Percentiles rank a stretch among this genome's conserved stretches.
Evolutionary conservation across 208 protist genomes (phyloP).

Genomic region (Leishmania major): DNA sequence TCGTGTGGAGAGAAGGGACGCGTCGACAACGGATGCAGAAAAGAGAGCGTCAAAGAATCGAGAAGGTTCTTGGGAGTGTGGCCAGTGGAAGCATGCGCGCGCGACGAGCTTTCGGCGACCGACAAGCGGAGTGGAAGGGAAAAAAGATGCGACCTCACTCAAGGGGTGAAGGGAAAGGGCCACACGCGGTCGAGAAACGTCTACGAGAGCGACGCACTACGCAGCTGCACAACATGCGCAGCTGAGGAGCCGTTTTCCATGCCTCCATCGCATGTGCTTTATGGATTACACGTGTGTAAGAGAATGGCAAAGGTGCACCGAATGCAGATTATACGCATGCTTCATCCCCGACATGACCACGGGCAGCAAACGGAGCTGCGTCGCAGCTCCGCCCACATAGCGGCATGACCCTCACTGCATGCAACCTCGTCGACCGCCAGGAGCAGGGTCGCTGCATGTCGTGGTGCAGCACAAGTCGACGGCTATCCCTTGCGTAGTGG

Average conservation of each 20-base stretch:
- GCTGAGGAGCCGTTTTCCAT: not conserved
- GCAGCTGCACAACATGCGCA: not conserved
- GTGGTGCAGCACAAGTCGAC: not conserved
- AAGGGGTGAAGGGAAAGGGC: not conserved
- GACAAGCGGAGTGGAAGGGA: not conserved
- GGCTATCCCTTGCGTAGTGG: constrained; percentile 19
- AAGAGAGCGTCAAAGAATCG: not conserved
- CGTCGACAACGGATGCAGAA: not conserved
- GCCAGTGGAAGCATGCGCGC: not conserved
- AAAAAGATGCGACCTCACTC: not conserved
- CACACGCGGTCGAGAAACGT: not conserved
- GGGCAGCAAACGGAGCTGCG: not conserved
- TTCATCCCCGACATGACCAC: not conserved
- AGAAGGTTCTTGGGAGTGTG: not conserved
- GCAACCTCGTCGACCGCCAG: not conserved
- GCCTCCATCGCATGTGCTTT: not conserved
- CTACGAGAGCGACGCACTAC: constrained; percentile 1
- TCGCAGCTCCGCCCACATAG: not conserved
- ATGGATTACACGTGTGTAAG: not conserved
- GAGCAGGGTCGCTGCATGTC: not conserved
- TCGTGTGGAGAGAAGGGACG: not conserved
- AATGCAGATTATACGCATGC: not conserved
- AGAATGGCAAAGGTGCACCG: not conserved
- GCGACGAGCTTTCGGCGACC: not conserved
- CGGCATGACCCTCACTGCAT: not conserved